Evolutionary conservation across 345 rosid species (phyloP), one percentile per base, ranked within the genome.

Genomic region (Gossypium sturtianum): DNA sequence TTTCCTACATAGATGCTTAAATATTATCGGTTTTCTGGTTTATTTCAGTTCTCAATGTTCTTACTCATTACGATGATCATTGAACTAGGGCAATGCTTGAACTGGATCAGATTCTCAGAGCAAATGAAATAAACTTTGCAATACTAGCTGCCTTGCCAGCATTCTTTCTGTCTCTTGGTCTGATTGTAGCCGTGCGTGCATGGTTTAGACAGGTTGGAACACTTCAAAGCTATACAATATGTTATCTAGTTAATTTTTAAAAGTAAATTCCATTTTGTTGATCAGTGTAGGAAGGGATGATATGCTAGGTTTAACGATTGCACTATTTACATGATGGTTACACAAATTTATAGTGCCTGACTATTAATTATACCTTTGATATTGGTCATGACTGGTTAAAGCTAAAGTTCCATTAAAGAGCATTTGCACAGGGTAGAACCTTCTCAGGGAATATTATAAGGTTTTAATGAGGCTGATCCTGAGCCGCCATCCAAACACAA

Each of bases 101-200:
- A 79, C 85, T 94, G 80, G 91, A 94, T 81, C 97, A 92, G 85
- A 94, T 94, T 82, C 91, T 94, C 63, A 87, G 89, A 86, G 98
- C 98, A 81, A 92, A 92, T 84, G 97, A 94, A 83, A 94, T 94
- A 78, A 92, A 92, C 83, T 92, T 94, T 84, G 98, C 98, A 54
- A 75, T 92, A 77, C 85, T 94, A 29, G 98, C 98, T 81, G 98
- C 97, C 70, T 85, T 94, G 80, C 98, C 98, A n/a, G 96, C 98
- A 22, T 92, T 92, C 81, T 84, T 87, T 77, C 85, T 94, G 81
- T 91, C 92, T 53, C 77, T 89, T 75, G 61, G 84, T 69, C 80
- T 92, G 86, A 79, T 91, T 25, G 85, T 84, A 82, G 61, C 88
- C 23, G 81, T 89, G 48, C 91, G 96, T 52, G 84, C 91, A 63